Conservation (phyloP, 2,329 filamentous ascomycete genomes). For the Fusarium fujikuroi region DNA sequence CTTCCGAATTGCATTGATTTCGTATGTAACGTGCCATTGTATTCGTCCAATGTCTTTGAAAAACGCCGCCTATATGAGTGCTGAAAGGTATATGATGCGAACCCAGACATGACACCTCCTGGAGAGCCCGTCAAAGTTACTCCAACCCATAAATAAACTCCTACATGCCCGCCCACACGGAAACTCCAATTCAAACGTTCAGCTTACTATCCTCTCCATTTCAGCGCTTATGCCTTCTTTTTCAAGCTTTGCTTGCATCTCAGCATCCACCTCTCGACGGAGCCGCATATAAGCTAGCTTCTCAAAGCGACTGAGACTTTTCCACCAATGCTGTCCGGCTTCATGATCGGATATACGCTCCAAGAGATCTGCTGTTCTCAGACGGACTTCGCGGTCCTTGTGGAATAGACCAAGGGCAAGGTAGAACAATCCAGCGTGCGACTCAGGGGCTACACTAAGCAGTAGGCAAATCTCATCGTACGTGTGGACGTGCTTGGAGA, state of each 20-base stretch:
- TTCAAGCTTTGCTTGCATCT: constrained; percentile 59
- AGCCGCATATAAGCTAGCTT: constrained; percentile 87
- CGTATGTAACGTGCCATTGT: not conserved
- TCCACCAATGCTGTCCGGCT: constrained; percentile 94
- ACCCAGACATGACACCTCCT: constrained; percentile 34
- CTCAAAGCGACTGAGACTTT: constrained; percentile 83
- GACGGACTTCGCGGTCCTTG: constrained; percentile 81
- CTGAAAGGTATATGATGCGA: constrained; percentile 32
- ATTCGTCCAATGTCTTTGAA: constrained; percentile 26
- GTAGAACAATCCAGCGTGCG: constrained; percentile 90
- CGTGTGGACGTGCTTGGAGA: constrained; percentile 78
- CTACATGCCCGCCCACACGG: constrained; percentile 2
- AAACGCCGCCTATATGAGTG: constrained; percentile 41
- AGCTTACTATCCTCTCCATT: constrained; percentile 62
- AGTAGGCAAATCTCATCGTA: constrained; percentile 90
- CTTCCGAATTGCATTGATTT: not conserved
- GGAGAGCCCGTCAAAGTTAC: constrained; percentile 27
- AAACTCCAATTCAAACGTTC: constrained; percentile 34
- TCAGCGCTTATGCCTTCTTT: constrained; percentile 55
- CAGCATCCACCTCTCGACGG: constrained; percentile 71
- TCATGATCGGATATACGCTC: constrained; percentile 87
- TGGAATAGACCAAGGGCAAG: constrained; percentile 92
- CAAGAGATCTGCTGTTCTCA: constrained; percentile 80
- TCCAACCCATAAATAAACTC: constrained; percentile 20
- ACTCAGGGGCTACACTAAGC: constrained; percentile 83